A percentile compares a stretch with the other conserved stretches of the same genome.
Evolutionary conservation across 371 early-diverging fungal genomes (phyloP).

Genomic region (Mortierella polycephala): DNA sequence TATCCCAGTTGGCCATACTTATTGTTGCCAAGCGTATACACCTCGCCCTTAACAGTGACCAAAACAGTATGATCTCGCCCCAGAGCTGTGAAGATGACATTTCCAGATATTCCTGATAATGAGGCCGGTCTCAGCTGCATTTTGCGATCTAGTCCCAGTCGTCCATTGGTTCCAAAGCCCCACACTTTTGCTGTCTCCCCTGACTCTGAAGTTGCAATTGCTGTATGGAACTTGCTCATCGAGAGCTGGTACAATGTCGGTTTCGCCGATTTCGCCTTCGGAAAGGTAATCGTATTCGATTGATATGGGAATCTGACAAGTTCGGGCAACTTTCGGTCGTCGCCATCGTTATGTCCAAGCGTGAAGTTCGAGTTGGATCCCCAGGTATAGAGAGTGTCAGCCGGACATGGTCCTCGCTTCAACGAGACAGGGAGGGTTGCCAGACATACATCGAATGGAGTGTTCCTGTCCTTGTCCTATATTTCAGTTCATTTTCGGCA

Average conservation of each 20-base stretch:
- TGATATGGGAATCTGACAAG: constrained; percentile 64
- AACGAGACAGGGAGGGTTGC: constrained; percentile 32
- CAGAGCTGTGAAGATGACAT: constrained; percentile 62
- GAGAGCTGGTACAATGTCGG: constrained; percentile 30
- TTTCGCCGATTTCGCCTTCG: constrained; percentile 53
- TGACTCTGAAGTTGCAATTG: constrained; percentile 66
- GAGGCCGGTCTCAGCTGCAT: constrained; percentile 64
- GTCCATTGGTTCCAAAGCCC: constrained; percentile 81
- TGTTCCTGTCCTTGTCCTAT: constrained; percentile 64
- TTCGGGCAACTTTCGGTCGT: constrained; percentile 72
- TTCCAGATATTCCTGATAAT: constrained; percentile 62
- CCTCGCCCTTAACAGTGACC: constrained; percentile 60
- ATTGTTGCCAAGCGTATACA: constrained; percentile 75
- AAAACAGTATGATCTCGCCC: constrained; percentile 83
- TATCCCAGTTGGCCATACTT: constrained; percentile 78
- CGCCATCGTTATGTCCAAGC: constrained; percentile 74
- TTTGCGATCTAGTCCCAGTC: constrained; percentile 74
- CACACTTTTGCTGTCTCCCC: constrained; percentile 63
- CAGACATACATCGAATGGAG: constrained; percentile 60
- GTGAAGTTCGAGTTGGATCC: constrained; percentile 79
- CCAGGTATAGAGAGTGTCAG: constrained; percentile 78
- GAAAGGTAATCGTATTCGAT: constrained; percentile 38
- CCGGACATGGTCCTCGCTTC: constrained; percentile 34
- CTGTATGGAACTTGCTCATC: constrained; percentile 81
- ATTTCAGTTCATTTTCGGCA: too few relatives aligned